Conservation (phyloP, 1,139 yeast genomes). For the Pneumocystis jirovecii region DNA sequence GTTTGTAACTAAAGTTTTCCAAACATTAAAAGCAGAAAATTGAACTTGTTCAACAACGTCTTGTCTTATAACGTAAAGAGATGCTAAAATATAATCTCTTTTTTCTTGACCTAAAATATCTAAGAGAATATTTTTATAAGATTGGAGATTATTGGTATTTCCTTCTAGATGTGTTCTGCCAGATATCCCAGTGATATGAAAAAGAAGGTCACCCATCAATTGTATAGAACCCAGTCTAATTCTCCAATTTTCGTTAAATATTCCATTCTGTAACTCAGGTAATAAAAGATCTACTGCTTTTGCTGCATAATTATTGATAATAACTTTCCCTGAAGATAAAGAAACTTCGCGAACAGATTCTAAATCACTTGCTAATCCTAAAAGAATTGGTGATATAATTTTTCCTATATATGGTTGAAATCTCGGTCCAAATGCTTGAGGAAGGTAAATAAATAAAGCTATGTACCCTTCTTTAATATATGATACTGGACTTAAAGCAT, state of each 20-base stretch:
- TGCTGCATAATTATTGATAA: slow-evolving; percentile 81
- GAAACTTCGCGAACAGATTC: slow-evolving; percentile 84
- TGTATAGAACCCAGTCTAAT: slow-evolving; percentile 89
- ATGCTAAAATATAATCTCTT: slow-evolving; percentile 70
- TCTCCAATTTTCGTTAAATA: slow-evolving; percentile 69
- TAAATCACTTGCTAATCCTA: slow-evolving; percentile 79
- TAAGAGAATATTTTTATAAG: slow-evolving; percentile 38
- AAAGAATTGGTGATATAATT: slow-evolving; percentile 78
- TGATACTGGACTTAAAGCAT: slow-evolving; percentile 49
- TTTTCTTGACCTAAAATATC: slow-evolving; percentile 77
- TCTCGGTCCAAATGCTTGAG: slow-evolving; percentile 87
- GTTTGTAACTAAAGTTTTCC: slow-evolving; percentile 93
- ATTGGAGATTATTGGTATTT: slow-evolving; percentile 41
- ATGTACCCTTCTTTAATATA: slow-evolving; percentile 83
- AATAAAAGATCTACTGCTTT: slow-evolving; percentile 84
- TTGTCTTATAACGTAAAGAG: slow-evolving; percentile 82
- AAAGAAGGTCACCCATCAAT: slow-evolving; percentile 88
- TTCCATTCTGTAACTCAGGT: slow-evolving; percentile 85
- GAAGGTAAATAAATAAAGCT: slow-evolving; percentile 78
- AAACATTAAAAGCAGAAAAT: slow-evolving; percentile 81
- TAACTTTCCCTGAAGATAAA: slow-evolving; percentile 78
- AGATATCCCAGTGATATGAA: slow-evolving; percentile 85
- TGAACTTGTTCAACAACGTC: slow-evolving; percentile 82
- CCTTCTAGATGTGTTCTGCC: slow-evolving; percentile 32
- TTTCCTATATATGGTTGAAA: slow-evolving; percentile 76